Percentiles rank a stretch among this genome's conserved stretches.
These are phyloP conservation scores for Phialocephala subalpina DNA, from an alignment of 2,329 filamentous ascomycete species.

Conservation along the genomic window DNA sequence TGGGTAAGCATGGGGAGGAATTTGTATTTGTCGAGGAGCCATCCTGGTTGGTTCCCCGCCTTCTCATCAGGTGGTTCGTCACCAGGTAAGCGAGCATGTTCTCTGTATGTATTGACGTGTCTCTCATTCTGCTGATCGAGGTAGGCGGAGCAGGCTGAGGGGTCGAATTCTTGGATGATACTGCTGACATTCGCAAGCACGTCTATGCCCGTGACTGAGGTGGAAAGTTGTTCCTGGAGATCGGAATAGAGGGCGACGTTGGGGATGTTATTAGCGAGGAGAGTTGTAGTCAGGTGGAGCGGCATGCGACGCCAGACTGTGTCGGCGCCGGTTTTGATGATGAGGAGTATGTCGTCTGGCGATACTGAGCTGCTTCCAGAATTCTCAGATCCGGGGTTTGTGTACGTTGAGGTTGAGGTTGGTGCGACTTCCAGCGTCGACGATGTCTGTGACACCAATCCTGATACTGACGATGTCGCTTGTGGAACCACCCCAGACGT, in stretches of 20 bases:
- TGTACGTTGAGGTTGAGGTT: not conserved
- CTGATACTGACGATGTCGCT: not conserved
- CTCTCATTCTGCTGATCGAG: not conserved
- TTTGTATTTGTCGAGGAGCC: slow-evolving; percentile 22
- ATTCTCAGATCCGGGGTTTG: not conserved
- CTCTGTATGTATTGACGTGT: slow-evolving; percentile 19
- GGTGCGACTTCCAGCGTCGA: slow-evolving; percentile 1
- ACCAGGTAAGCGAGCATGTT: slow-evolving; percentile 19
- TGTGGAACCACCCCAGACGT: not conserved
- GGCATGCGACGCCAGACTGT: slow-evolving; percentile 27
- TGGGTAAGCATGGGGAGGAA: slow-evolving; percentile 21
- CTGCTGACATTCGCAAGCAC: slow-evolving; percentile 17
- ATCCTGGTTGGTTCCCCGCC: slow-evolving; percentile 8
- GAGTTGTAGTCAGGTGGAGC: slow-evolving; percentile 21
- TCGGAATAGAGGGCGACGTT: slow-evolving; percentile 15
- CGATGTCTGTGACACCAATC: not conserved
- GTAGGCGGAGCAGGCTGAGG: slow-evolving; percentile 12
- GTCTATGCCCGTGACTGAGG: slow-evolving; percentile 8
- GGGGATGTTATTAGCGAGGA: slow-evolving; percentile 1
- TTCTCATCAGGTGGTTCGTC: slow-evolving; percentile 16
- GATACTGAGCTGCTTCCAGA: not conserved
- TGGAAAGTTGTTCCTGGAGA: slow-evolving; percentile 4
- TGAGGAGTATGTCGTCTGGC: slow-evolving; percentile 22
- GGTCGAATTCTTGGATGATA: slow-evolving; percentile 16
- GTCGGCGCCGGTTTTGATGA: slow-evolving; percentile 26